phyloP scores from a whole-genome alignment of 768 basidiomycete species.

The Auricularia sp. region DNA sequence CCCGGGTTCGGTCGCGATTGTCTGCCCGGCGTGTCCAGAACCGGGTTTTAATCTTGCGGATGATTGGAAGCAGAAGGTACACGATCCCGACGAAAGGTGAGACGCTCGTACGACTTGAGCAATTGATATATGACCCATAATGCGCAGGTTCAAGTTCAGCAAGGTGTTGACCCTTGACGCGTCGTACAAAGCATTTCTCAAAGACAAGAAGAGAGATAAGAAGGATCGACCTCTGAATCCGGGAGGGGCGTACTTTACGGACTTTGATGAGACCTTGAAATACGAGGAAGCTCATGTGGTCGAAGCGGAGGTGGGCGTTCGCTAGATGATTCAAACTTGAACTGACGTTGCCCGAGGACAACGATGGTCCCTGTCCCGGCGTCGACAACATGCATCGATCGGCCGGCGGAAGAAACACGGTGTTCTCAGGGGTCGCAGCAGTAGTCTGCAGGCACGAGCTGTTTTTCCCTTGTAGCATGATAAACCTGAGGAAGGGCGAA shows the following conservation, averaged over 20 bases:
- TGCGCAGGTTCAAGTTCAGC: background rate
- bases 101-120: background rate
- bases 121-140: background rate
- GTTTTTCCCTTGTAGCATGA: background rate
- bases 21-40: constrained; percentile 8
- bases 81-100: background rate
- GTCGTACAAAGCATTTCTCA: background rate
- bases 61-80: background rate
- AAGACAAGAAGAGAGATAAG: background rate
- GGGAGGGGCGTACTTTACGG: background rate
- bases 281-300: background rate
- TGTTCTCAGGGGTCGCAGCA: background rate
- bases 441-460: background rate
- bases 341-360: background rate
- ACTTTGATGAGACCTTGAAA: background rate
- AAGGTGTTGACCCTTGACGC: background rate
- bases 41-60: constrained; percentile 4
- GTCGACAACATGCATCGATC: background rate
- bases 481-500: background rate
- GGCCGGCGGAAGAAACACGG: background rate
- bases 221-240: background rate
- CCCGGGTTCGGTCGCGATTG: constrained; percentile 2
- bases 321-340: background rate
- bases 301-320: background rate
- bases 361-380: background rate